Evolutionary conservation across 768 basidiomycete species (phyloP).

Genomic region (Boletus subparvulus): DNA sequence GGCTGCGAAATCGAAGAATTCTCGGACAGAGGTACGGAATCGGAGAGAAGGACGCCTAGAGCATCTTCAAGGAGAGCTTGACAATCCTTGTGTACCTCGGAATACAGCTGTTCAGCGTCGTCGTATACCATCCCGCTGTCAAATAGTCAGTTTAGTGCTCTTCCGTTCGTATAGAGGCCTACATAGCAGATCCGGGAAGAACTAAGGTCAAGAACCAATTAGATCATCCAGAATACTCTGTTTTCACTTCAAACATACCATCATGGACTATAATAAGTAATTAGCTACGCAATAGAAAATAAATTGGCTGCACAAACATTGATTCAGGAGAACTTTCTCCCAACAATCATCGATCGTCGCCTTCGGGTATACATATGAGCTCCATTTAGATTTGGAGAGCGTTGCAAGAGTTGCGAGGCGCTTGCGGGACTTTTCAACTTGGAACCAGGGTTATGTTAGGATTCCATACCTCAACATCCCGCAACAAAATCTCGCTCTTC

Average conservation of each 20-base stretch:
- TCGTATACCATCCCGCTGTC: conserved; percentile 93
- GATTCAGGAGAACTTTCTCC: conserved; percentile 90
- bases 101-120: conserved; percentile 87
- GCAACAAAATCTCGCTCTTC: conserved; percentile 90
- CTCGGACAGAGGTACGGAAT: conserved; percentile 30
- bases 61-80: conserved; percentile 72
- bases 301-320: conserved; percentile 53
- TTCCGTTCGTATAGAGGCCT: conserved; percentile 20
- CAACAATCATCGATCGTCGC: conserved; percentile 76
- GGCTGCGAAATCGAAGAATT: conserved; percentile 22
- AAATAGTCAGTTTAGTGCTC: background rate
- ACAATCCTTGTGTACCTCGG: conserved; percentile 69
- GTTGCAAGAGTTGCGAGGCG: conserved; percentile 85
- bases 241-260: conserved; percentile 43
- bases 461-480: conserved; percentile 76
- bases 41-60: conserved; percentile 53
- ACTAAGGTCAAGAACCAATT: conserved; percentile 41
- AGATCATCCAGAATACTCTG: background rate
- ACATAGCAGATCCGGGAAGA: conserved; percentile 92
- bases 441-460: background rate
- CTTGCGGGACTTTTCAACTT: conserved; percentile 32
- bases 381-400: conserved; percentile 43
- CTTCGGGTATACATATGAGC: conserved; percentile 77
- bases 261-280: conserved; percentile 63
- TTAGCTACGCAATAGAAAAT: background rate